These are phyloP conservation scores for Metschnikowia hibisci DNA, from an alignment of 805 yeast species.

Conservation along the genomic window DNA sequence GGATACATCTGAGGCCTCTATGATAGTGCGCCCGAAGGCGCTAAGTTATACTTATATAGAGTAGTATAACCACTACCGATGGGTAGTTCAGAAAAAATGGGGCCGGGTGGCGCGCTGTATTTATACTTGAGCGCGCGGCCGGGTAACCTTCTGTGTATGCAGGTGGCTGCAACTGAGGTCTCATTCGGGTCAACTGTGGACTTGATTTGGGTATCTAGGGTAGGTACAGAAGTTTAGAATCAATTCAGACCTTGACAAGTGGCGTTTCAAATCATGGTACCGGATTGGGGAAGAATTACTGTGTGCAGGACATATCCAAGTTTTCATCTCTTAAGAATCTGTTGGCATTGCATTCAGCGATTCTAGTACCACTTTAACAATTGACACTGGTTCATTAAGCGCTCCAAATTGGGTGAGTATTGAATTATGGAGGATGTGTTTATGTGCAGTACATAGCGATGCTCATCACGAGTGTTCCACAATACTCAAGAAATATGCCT, in stretches of 20 bases:
- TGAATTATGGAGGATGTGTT: too few relatives aligned
- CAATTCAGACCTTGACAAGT: too few relatives aligned
- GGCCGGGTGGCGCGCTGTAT: constrained; percentile 11
- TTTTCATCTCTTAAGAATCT: too few relatives aligned
- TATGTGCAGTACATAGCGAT: constrained; percentile 13
- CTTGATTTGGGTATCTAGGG: too few relatives aligned
- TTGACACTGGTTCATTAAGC: too few relatives aligned
- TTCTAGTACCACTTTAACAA: too few relatives aligned
- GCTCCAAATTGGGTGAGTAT: too few relatives aligned
- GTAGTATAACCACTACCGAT: constrained; percentile 84
- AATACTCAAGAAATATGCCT: constrained; percentile 13
- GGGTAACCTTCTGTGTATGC: constrained; percentile 15
- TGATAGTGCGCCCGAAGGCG: constrained; percentile 29
- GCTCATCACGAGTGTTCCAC: constrained; percentile 13
- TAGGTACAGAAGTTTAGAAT: too few relatives aligned
- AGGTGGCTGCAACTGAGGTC: constrained; percentile 9
- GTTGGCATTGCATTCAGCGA: too few relatives aligned
- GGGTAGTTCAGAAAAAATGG: constrained; percentile 29
- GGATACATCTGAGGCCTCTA: constrained; percentile 41
- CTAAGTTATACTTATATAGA: constrained; percentile 55
- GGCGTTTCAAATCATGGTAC: too few relatives aligned
- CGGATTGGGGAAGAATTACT: too few relatives aligned
- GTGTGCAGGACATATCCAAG: too few relatives aligned
- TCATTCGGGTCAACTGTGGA: neutral
- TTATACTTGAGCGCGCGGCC: constrained; percentile 11